Evolutionary conservation across 352 stramenopile species (phyloP), one percentile per base, ranked within the genome.

Genomic region (Phytophthora hybrid): DNA sequence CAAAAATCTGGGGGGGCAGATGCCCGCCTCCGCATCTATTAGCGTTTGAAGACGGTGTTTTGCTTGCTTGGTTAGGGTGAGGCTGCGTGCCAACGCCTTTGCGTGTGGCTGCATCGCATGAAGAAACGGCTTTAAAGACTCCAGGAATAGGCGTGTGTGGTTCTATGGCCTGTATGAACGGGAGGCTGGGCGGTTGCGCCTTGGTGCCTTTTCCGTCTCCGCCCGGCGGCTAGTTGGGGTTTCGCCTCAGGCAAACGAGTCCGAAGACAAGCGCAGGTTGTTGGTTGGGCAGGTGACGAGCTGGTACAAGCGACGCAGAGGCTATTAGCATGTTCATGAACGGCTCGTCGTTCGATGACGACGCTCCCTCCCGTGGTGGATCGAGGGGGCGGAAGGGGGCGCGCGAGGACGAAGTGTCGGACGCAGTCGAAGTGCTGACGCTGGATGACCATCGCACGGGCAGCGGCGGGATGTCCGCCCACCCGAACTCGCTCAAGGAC

Each of bases 401-500:
- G 1, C 62, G 77, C 16, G 85, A 89, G 31, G 80, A 85, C 52
- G 73, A 69, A 3, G 77, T 86, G 26, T 85, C 83, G 46, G 84
- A 94, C 44, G 84, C 74, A 2, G 84, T 94, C 14, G 84, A 93
- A 67, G 81, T 87, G 56, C 73, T 95, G 32, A 87, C 55, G 2
- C 19, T 95, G 6, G 82, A 91, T 39, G 84, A 91, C 69, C 85
- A 81, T 34, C 71, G 69, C 10, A 71, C 66, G 18, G 60, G 70
- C 54, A 80, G 68, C 9, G 63, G 47, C 11, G 57, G 59, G 3
- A 58, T 81, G 58, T 83, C 81, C 10, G 76, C 83, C 7, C 87
- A 94, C 53, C 87, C 87, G 21, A 95, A 94, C 55, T 85, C 86
- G 41, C 79, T 94, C 58, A 90, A 94, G 57, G 89, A 96, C 60